A percentile compares a stretch with the other conserved stretches of the same genome.
Evolutionary conservation across 202 grass and related monocot species (phyloP).

Genomic region (Zoysia matrella): DNA sequence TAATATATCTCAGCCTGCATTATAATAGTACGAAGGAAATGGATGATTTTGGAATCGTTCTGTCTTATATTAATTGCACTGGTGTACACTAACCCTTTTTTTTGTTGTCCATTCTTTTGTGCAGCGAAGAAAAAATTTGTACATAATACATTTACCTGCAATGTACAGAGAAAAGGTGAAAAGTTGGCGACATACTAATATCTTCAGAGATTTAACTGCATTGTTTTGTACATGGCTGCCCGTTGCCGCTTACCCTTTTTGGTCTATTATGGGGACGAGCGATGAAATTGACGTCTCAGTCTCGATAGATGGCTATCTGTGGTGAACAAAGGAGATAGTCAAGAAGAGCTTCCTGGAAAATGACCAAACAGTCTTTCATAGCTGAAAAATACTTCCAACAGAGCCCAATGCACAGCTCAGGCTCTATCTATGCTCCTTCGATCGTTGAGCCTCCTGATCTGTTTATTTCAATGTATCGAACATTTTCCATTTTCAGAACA

Average conservation of each 20-base stretch:
- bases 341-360: constrained; percentile 36
- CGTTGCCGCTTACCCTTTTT: constrained; percentile 41
- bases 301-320: constrained; percentile 34
- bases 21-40: background rate
- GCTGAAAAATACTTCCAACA: constrained; percentile 29
- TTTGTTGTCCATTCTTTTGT: background rate
- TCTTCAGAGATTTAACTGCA: constrained; percentile 38
- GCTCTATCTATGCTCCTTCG: constrained; percentile 19
- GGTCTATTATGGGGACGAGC: constrained; percentile 24
- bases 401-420: constrained; percentile 27
- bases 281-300: constrained; percentile 1
- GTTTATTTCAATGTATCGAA: constrained; percentile 14
- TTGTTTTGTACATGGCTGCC: constrained; percentile 51
- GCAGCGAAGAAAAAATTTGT: constrained; percentile 71
- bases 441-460: constrained; percentile 35
- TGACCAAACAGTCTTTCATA: constrained; percentile 39
- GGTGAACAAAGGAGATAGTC: constrained; percentile 37
- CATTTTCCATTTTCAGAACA: constrained; percentile 24
- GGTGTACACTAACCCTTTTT: constrained; percentile 11
- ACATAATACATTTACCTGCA: constrained; percentile 55
- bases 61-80: background rate
- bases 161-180: constrained; percentile 58
- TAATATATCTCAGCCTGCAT: background rate
- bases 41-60: constrained; percentile 7
- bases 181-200: constrained; percentile 35